phyloP scores from a whole-genome alignment of 257 asterid genomes.

The Penstemon newberryi region DNA sequence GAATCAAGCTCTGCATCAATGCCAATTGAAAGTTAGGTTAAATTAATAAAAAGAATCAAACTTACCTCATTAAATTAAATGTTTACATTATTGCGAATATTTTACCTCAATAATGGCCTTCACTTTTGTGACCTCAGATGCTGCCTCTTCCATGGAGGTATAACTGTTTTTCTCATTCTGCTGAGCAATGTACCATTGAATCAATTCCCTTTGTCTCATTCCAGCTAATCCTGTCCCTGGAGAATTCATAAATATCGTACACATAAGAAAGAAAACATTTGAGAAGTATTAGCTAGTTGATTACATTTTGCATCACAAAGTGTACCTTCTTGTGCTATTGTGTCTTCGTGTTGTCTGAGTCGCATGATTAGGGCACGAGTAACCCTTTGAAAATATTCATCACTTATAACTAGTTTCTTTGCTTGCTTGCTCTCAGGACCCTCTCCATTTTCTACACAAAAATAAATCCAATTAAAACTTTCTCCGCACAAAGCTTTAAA shows the following conservation, averaged over 20 bases:
- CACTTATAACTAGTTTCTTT: conserved; percentile 74
- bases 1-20: conserved; percentile 69
- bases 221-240: conserved; percentile 79
- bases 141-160: conserved; percentile 74
- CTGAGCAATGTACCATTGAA: conserved; percentile 78
- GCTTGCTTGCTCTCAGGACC: conserved; percentile 46
- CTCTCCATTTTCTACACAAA: conserved; percentile 57
- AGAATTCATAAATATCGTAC: conserved; percentile 9
- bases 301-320: conserved; percentile 7
- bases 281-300: not conserved
- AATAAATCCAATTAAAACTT: not conserved
- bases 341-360: conserved; percentile 84
- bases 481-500: too few species aligned
- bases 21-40: not conserved
- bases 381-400: conserved; percentile 87
- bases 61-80: not conserved
- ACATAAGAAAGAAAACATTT: not conserved
- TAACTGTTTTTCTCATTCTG: conserved; percentile 80
- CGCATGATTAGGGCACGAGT: conserved; percentile 83
- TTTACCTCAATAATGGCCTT: conserved; percentile 90
- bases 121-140: conserved; percentile 70
- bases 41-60: not conserved
- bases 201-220: conserved; percentile 83
- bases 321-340: conserved; percentile 62
- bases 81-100: not conserved